Evolutionary conservation across 1,139 yeast genomes (phyloP).

Genomic region (Nakaseomyces glabratus): DNA sequence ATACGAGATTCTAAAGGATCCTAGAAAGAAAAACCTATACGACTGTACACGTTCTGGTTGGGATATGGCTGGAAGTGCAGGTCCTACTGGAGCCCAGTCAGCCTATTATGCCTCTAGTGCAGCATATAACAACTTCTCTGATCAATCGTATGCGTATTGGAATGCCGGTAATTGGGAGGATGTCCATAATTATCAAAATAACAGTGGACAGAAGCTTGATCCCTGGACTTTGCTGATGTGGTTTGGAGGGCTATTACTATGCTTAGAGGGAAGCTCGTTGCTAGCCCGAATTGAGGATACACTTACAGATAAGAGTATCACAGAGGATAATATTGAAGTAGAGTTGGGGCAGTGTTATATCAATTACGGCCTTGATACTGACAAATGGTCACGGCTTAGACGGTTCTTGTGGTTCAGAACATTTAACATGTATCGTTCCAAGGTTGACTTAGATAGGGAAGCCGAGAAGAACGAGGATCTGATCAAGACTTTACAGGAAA

Average conservation of each 20-base stretch:
- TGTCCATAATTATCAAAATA: conserved; percentile 24
- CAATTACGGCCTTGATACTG: conserved; percentile 47
- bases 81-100: conserved; percentile 15
- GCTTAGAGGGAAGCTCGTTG: conserved; percentile 35
- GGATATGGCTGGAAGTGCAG: conserved; percentile 16
- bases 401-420: conserved; percentile 56
- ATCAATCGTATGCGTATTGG: conserved; percentile 38
- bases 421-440: conserved; percentile 30
- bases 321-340: conserved; percentile 40
- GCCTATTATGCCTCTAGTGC: conserved; percentile 18
- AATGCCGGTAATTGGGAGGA: conserved; percentile 72
- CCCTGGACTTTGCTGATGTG: conserved; percentile 23
- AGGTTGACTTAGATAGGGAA: conserved; percentile 30
- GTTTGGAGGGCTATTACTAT: conserved; percentile 24
- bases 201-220: conserved; percentile 21
- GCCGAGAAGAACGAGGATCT: conserved; percentile 30
- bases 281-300: conserved; percentile 30
- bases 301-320: conserved; percentile 21
- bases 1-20: conserved; percentile 58
- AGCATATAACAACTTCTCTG: conserved; percentile 20
- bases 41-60: conserved; percentile 39
- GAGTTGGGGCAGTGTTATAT: conserved; percentile 43
- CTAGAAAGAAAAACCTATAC: conserved; percentile 38
- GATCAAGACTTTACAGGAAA: conserved; percentile 16
- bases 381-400: conserved; percentile 44